Conservation (phyloP, 1,284 basidiomycete species). For the Tetrapyrgos nigripes region DNA sequence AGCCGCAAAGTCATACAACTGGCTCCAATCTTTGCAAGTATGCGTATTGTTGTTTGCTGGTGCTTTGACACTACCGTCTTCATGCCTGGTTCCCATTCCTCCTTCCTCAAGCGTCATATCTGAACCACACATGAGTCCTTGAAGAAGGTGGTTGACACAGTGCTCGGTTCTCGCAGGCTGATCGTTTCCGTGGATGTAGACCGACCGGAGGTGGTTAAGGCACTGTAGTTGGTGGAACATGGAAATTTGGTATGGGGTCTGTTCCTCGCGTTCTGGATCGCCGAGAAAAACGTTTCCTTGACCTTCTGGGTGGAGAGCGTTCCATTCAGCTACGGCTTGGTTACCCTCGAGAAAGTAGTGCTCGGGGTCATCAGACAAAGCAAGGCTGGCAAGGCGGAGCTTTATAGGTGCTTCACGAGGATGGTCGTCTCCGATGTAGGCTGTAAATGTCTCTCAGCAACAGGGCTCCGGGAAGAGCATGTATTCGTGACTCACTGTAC, state of each 20-base stretch:
- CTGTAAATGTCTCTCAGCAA: not conserved
- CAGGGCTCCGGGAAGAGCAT: not conserved
- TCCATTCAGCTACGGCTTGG: conserved; percentile 14
- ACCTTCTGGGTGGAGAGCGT: conserved; percentile 12
- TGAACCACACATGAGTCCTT: no score
- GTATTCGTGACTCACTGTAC: not conserved
- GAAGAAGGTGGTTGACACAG: no score
- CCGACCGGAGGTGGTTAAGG: no score
- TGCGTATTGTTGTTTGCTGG: no score
- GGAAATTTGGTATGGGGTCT: not conserved
- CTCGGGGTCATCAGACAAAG: conserved; percentile 17
- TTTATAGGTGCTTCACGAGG: conserved; percentile 18
- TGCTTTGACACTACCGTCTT: no score
- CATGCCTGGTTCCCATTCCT: no score
- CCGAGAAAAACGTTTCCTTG: conserved; percentile 17
- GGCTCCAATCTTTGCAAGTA: no score
- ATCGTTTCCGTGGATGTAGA: no score
- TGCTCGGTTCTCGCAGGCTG: no score
- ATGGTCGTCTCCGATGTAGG: not conserved
- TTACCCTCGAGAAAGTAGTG: conserved; percentile 14
- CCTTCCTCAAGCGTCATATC: no score
- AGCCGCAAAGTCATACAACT: no score
- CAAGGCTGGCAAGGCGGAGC: conserved; percentile 18
- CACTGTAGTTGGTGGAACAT: no score
- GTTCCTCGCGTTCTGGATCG: not conserved